A percentile compares a stretch with the other conserved stretches of the same genome.
phyloP scores from a whole-genome alignment of 2,329 filamentous ascomycete species.

The Penicillium corylophilum region DNA sequence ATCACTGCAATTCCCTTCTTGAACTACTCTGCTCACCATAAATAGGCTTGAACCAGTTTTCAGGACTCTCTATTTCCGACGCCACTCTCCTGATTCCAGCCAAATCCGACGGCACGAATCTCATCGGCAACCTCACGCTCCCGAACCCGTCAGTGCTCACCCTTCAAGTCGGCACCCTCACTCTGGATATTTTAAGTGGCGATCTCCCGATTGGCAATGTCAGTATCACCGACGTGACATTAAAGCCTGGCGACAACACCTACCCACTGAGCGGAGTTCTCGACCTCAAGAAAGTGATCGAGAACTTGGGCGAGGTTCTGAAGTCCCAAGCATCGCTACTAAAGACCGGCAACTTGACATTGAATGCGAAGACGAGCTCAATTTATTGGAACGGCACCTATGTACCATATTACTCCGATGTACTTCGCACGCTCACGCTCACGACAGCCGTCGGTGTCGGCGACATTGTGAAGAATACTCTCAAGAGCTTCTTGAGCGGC shows the following conservation, averaged over 20 bases:
- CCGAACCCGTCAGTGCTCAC: conserved; percentile 22
- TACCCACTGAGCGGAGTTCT: conserved; percentile 19
- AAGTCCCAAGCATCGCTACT: conserved; percentile 15
- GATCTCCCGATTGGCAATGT: conserved; percentile 20
- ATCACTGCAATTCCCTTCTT: no score
- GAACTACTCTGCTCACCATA: background rate
- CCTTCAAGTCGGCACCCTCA: conserved; percentile 24
- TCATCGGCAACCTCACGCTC: conserved; percentile 21
- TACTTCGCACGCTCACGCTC: conserved; percentile 16
- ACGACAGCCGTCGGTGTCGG: conserved; percentile 14
- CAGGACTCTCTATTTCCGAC: conserved; percentile 19
- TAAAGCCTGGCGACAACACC: conserved; percentile 23
- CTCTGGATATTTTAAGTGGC: conserved; percentile 20
- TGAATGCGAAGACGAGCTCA: conserved; percentile 11
- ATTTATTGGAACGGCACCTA: conserved; percentile 17
- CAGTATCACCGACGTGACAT: conserved; percentile 14
- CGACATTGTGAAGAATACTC: conserved; percentile 19
- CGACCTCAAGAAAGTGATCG: conserved; percentile 13
- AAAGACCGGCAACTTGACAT: conserved; percentile 10
- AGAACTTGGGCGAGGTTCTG: conserved; percentile 15
- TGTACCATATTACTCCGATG: conserved; percentile 23
- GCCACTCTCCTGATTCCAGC: conserved; percentile 20
- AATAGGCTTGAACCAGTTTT: conserved; percentile 21
- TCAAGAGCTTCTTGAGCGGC: conserved; percentile 5
- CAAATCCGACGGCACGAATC: conserved; percentile 21